Evolutionary conservation across 805 yeast species (phyloP).

Genomic region (Kodamaea restingae): DNA sequence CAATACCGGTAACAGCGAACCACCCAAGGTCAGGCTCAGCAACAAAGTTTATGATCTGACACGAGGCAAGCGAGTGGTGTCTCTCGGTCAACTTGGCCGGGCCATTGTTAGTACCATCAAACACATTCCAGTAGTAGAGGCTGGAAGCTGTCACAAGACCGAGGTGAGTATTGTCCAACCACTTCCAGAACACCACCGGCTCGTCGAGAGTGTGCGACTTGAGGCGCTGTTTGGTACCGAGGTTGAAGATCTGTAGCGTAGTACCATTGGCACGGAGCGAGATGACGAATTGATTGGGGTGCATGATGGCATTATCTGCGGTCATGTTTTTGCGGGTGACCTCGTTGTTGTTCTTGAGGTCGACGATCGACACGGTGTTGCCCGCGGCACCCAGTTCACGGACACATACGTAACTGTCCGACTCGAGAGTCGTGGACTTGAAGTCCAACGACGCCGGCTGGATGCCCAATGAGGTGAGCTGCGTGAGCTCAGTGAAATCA

Average conservation of each 20-base stretch:
- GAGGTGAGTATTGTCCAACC: slow-evolving; percentile 70
- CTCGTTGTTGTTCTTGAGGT: slow-evolving; percentile 71
- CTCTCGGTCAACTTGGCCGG: slow-evolving; percentile 80
- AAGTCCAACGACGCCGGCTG: slow-evolving; percentile 82
- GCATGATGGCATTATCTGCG: slow-evolving; percentile 97
- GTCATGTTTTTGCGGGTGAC: slow-evolving; percentile 89
- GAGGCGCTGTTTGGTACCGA: slow-evolving; percentile 81
- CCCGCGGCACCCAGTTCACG: slow-evolving; percentile 61
- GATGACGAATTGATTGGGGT: slow-evolving; percentile 83
- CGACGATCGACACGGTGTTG: slow-evolving; percentile 92
- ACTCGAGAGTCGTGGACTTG: slow-evolving; percentile 90
- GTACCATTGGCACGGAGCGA: slow-evolving; percentile 96
- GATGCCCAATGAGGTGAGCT: slow-evolving; percentile 81
- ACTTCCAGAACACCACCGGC: slow-evolving; percentile 93
- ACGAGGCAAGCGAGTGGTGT: slow-evolving; percentile 70
- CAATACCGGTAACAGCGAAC: slow-evolving; percentile 94
- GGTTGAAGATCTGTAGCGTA: slow-evolving; percentile 89
- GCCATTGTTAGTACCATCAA: slow-evolving; percentile 73
- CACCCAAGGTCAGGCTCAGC: slow-evolving; percentile 78
- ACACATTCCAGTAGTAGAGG: slow-evolving; percentile 76
- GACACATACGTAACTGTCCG: slow-evolving; percentile 84
- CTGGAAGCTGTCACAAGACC: slow-evolving; percentile 82
- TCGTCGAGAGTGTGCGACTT: slow-evolving; percentile 82
- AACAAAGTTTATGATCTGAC: slow-evolving; percentile 88
- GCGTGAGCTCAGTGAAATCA: slow-evolving; percentile 93